Percentiles rank a stretch among this genome's conserved stretches.
Conservation (phyloP, 805 yeast species). For the Candida sakaeoensis region DNA sequence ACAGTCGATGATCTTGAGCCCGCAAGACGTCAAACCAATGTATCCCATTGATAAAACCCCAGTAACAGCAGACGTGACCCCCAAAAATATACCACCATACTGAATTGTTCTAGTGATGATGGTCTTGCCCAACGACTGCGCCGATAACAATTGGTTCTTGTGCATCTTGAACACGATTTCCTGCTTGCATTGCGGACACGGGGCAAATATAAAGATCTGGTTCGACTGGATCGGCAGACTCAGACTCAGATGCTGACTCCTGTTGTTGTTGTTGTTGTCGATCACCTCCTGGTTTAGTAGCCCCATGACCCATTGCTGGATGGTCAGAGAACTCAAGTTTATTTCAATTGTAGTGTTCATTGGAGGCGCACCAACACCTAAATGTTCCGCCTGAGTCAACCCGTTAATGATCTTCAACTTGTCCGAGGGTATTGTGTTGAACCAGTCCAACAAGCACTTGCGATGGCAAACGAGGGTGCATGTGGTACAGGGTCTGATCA, state of each 20-base stretch:
- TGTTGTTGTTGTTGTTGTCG: too few relatives aligned
- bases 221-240: not conserved
- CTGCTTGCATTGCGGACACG: conserved; percentile 41
- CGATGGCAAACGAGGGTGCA: conserved; percentile 35
- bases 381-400: conserved; percentile 6
- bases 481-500: conserved; percentile 35
- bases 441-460: conserved; percentile 40
- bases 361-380: conserved; percentile 14
- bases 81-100: conserved; percentile 30
- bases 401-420: conserved; percentile 19
- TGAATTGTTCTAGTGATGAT: conserved; percentile 21
- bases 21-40: conserved; percentile 35
- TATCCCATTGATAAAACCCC: conserved; percentile 39
- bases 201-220: conserved; percentile 20
- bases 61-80: conserved; percentile 36
- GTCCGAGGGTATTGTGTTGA: conserved; percentile 30
- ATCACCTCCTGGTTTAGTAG: conserved; percentile 1
- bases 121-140: conserved; percentile 16
- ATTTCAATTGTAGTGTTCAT: conserved; percentile 10
- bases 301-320: conserved; percentile 5
- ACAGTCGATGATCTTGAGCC: conserved; percentile 34
- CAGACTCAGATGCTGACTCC: too few relatives aligned
- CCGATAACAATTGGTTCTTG: conserved; percentile 22
- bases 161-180: conserved; percentile 31
- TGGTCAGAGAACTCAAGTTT: not conserved